These are phyloP conservation scores for Pseudisothecium myosuroides DNA, from an alignment of 225 moss, liverwort and hornwort species.

Conservation along the genomic window DNA sequence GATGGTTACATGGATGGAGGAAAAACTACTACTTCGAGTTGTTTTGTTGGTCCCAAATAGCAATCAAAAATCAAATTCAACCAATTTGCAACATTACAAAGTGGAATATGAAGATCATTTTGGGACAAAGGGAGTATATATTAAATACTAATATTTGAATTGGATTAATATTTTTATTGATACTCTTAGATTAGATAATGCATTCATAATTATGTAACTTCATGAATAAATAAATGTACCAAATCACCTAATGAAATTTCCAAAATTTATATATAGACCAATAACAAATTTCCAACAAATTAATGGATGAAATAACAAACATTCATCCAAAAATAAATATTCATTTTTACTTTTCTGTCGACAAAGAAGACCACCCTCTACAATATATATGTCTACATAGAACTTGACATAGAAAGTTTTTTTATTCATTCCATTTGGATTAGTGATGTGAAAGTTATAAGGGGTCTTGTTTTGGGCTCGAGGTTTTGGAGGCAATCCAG, in stretches of 20 bases:
- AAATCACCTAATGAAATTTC: not conserved
- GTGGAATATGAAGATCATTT: no score
- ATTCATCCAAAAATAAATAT: not conserved
- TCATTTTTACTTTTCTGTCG: not conserved
- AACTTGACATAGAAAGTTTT: no score
- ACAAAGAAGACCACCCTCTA: accelerated
- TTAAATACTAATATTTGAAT: not conserved
- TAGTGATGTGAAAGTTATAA: not conserved
- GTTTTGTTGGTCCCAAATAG: no score
- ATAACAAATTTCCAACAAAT: not conserved
- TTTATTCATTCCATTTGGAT: not conserved
- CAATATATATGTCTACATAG: accelerated
- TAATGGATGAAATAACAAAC: not conserved
- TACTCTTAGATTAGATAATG: not conserved
- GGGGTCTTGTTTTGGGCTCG: not conserved
- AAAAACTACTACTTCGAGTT: no score
- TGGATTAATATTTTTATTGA: not conserved
- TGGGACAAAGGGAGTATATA: no score
- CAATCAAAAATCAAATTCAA: no score
- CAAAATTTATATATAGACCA: not conserved
- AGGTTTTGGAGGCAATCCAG: not conserved
- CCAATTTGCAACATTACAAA: no score
- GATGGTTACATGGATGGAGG: no score
- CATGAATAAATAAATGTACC: not conserved
- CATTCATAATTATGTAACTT: not conserved